Evolutionary conservation across 2,329 filamentous ascomycete species (phyloP), one percentile per base, ranked within the genome.

Genomic region (Fusarium tupiense): DNA sequence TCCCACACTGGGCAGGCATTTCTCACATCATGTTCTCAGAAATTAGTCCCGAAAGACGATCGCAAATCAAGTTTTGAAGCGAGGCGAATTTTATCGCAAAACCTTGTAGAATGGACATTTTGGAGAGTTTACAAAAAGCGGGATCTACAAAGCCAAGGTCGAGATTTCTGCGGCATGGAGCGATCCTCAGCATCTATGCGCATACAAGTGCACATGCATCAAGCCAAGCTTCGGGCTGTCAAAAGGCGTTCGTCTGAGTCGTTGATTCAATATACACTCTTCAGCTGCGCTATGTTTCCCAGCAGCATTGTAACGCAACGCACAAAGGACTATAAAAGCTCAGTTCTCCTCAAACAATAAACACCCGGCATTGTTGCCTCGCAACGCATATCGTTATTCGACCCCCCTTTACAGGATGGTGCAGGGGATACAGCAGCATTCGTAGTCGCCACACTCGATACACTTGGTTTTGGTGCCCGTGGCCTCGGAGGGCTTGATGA

Each of bases 341-440:
- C 29, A 53, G 22, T 41, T 43, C 31, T 57, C 50, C 31, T 57
- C 50, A 67, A 71, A 46, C 24, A 71, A 54, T 11, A 47, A 50
- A 65, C 26, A 24, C 31, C 58, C 46, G 19, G 11, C 29, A 29
- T 29, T 53, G 46, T 38, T 56, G 33, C 22, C 19, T 20, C 38
- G 24, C 61, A 24, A 56, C 37, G 44, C 40, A 46, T 16, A 38
- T 37, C 47, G 24, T 35, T 43, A 29, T 31, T 24, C 5, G 17
- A n/a, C 9, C 26, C 50, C 46, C 38, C 24, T 40, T 82, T 78
- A 88, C 83, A 89, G 85, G 43, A 89, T 83, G 14, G 82, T 83
- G 72, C 88, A 89, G 29, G 86, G 86, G 67, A 89, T 88, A 77
- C 88, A 90, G 79, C 88, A 90, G 79, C 87, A 89, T 58, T 87